Conservation (phyloP, 164 flowering plant species). For the Protea cynaroides region DNA sequence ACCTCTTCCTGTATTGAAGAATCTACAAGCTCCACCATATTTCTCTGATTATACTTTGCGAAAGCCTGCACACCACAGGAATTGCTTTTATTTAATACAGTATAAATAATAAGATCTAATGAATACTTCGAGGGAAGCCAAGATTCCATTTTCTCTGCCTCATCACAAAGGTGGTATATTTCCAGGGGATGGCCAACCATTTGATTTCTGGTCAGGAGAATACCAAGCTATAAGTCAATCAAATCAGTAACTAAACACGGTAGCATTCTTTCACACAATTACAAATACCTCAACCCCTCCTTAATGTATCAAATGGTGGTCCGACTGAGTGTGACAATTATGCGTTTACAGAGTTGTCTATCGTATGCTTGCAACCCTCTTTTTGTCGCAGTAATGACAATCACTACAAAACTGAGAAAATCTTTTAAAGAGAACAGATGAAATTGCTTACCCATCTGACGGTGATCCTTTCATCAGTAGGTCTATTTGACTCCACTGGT, state of each 20-base stretch:
- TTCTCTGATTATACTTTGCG: constrained; percentile 49
- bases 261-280: too few species aligned
- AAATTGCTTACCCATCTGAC: constrained; percentile 74
- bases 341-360: background rate
- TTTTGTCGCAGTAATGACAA: background rate
- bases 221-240: too few species aligned
- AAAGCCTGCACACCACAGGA: constrained; percentile 54
- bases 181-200: too few species aligned
- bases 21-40: constrained; percentile 45
- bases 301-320: background rate
- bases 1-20: constrained; percentile 60
- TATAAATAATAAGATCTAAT: background rate
- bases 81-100: background rate
- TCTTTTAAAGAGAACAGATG: background rate
- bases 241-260: too few species aligned
- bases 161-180: too few species aligned
- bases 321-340: background rate
- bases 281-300: background rate
- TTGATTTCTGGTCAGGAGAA: too few species aligned
- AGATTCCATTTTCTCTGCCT: background rate
- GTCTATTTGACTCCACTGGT: constrained; percentile 70
- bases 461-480: constrained; percentile 63
- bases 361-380: too few species aligned
- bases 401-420: background rate
- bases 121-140: background rate